Evolutionary conservation across 2,329 filamentous ascomycete species (phyloP).

Genomic region (Aspergillus brasiliensis): DNA sequence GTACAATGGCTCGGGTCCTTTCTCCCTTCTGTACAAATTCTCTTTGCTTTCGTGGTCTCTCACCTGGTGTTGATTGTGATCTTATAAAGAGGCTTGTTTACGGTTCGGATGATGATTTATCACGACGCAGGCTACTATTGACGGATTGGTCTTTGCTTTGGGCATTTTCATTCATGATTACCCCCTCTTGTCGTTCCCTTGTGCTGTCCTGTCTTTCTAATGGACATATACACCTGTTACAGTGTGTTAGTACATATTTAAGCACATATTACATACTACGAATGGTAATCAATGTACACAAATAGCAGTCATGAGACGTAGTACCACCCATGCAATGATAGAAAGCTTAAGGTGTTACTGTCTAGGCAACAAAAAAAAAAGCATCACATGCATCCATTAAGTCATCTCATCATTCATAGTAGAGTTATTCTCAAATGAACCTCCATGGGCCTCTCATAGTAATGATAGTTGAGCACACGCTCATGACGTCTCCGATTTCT

Average conservation of each 20-base stretch:
- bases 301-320: no score
- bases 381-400: background rate
- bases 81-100: slow-evolving; percentile 7
- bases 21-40: slow-evolving; percentile 17
- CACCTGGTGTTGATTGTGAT: slow-evolving; percentile 5
- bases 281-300: background rate
- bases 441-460: background rate
- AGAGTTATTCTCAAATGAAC: background rate
- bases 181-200: slow-evolving; percentile 8
- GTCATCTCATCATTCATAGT: slow-evolving; percentile 3
- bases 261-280: background rate
- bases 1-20: slow-evolving; percentile 17
- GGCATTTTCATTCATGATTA: slow-evolving; percentile 7
- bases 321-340: no score
- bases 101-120: slow-evolving; percentile 23
- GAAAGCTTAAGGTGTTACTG: no score
- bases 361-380: no score
- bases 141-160: slow-evolving; percentile 12
- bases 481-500: slow-evolving; percentile 18
- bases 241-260: slow-evolving; percentile 1
- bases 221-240: slow-evolving; percentile 16
- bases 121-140: slow-evolving; percentile 19
- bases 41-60: slow-evolving; percentile 5
- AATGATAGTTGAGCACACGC: background rate
- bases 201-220: slow-evolving; percentile 11